phyloP scores from a whole-genome alignment of 345 rosid species.

The Syzygium jambos region DNA sequence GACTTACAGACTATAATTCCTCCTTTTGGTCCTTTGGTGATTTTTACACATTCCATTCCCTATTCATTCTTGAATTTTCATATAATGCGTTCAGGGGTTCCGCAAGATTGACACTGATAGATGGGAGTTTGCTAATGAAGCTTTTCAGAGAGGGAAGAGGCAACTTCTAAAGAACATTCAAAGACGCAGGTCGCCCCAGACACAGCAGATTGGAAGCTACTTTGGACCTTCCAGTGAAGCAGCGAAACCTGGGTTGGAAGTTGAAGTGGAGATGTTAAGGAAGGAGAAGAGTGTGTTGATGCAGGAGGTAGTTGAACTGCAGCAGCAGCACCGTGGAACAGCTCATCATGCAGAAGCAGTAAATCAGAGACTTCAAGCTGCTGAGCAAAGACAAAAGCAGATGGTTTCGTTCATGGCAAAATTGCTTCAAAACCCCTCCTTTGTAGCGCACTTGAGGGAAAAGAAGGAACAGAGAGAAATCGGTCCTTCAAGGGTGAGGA shows the following conservation, averaged over 20 bases:
- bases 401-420: conserved; percentile 73
- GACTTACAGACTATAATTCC: background rate
- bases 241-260: conserved; percentile 36
- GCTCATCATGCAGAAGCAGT: conserved; percentile 41
- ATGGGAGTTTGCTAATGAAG: conserved; percentile 95
- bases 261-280: conserved; percentile 52
- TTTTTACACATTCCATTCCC: background rate
- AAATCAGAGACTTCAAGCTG: conserved; percentile 48
- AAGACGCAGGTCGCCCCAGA: conserved; percentile 70
- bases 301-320: conserved; percentile 55
- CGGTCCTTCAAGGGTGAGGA: conserved; percentile 35
- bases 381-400: conserved; percentile 70
- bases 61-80: conserved; percentile 17
- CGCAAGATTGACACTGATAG: conserved; percentile 76
- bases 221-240: conserved; percentile 36
- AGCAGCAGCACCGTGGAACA: conserved; percentile 47
- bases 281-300: conserved; percentile 47
- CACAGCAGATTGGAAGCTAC: conserved; percentile 44
- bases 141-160: conserved; percentile 68
- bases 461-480: conserved; percentile 41
- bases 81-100: conserved; percentile 54
- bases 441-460: conserved; percentile 38
- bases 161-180: conserved; percentile 79
- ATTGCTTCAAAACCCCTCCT: conserved; percentile 49
- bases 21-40: background rate